These are phyloP conservation scores for Cerrena zonata DNA, from an alignment of 1,284 basidiomycete species.

Conservation along the genomic window DNA sequence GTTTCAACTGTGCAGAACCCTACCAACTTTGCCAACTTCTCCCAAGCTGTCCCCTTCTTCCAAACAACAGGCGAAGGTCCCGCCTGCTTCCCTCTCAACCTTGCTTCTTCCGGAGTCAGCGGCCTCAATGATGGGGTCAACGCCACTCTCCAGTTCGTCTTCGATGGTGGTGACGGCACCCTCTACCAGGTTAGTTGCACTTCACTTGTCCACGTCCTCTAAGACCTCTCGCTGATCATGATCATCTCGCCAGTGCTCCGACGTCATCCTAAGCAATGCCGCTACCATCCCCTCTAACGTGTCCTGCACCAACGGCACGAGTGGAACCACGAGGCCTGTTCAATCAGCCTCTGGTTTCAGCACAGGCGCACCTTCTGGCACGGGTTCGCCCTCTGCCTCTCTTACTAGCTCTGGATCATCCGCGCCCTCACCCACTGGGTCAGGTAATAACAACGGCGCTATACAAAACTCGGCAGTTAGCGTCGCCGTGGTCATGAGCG, in stretches of 20 bases:
- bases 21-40: conserved; percentile 53
- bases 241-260: conserved; percentile 45
- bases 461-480: no score
- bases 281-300: conserved; percentile 28
- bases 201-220: background rate
- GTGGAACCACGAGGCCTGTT: background rate
- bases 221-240: no score
- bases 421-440: no score
- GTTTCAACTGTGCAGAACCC: conserved; percentile 55
- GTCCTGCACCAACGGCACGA: conserved; percentile 15
- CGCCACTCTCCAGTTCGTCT: conserved; percentile 57
- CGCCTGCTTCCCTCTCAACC: conserved; percentile 60
- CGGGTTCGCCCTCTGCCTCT: no score
- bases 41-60: conserved; percentile 42
- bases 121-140: conserved; percentile 51
- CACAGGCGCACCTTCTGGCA: background rate
- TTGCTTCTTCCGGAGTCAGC: conserved; percentile 44
- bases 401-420: no score
- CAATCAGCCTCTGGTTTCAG: background rate
- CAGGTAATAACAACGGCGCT: no score
- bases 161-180: conserved; percentile 59
- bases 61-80: conserved; percentile 46
- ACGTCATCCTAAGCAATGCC: conserved; percentile 53
- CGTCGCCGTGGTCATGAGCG: no score
- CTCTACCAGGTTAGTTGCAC: conserved; percentile 54